These are phyloP conservation scores for Calonectria fujianensis DNA, from an alignment of 2,329 filamentous ascomycete species.

Conservation along the genomic window DNA sequence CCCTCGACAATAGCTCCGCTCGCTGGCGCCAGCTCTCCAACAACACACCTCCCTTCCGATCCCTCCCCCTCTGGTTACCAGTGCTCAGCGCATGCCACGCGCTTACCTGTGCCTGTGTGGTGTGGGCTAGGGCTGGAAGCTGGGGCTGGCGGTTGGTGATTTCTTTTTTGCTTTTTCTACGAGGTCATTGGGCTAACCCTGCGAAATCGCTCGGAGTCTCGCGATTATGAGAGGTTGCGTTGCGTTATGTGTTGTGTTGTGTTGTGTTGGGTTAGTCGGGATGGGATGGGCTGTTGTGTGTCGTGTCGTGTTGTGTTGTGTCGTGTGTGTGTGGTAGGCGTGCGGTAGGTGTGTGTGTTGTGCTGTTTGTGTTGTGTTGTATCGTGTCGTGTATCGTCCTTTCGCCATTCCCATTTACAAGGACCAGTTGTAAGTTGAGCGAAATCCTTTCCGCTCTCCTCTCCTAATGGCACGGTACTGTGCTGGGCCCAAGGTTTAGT, in stretches of 20 bases:
- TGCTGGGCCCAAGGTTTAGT: conserved; percentile 37
- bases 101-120: conserved; percentile 34
- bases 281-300: conserved; percentile 46
- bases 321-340: conserved; percentile 32
- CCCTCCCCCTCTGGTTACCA: conserved; percentile 44
- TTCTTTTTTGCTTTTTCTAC: conserved; percentile 41
- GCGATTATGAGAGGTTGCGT: conserved; percentile 43
- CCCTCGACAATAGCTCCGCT: conserved; percentile 51
- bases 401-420: conserved; percentile 12
- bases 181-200: conserved; percentile 40
- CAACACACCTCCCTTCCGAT: conserved; percentile 46
- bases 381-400: conserved; percentile 23
- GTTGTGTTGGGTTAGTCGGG: conserved; percentile 34
- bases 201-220: conserved; percentile 40
- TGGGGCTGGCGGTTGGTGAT: conserved; percentile 43
- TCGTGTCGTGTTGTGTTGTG: conserved; percentile 46
- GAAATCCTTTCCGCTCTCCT: conserved; percentile 42
- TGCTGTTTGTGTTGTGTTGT: conserved; percentile 39
- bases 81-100: conserved; percentile 39
- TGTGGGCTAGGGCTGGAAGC: conserved; percentile 38
- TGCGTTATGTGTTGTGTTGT: conserved; percentile 51
- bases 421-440: conserved; percentile 27
- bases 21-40: conserved; percentile 49
- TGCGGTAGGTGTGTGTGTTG: conserved; percentile 33
- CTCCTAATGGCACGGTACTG: conserved; percentile 52